phyloP scores from a whole-genome alignment of 106 monocot species.

The Allium fistulosum region DNA sequence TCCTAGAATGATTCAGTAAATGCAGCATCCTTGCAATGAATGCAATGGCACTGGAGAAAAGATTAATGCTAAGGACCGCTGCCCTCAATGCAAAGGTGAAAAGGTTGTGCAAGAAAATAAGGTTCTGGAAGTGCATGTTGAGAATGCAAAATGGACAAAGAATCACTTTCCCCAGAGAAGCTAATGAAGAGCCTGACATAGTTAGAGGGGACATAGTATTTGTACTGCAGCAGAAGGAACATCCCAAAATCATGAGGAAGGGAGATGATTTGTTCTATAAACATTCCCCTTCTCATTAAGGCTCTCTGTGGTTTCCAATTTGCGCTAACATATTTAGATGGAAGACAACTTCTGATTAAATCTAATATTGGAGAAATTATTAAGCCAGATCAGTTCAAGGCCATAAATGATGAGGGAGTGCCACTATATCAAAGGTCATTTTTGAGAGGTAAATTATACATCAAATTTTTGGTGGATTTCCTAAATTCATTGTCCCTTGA shows the following conservation, averaged over 20 bases:
- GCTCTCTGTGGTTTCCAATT: slow-evolving; percentile 65
- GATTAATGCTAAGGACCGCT: no score
- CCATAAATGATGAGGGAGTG: slow-evolving; percentile 53
- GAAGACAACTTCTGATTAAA: slow-evolving; percentile 53
- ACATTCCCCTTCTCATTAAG: slow-evolving; percentile 11
- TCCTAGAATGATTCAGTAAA: no score
- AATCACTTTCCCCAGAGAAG: slow-evolving; percentile 71
- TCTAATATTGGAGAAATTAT: slow-evolving; percentile 43
- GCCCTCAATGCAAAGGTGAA: no score
- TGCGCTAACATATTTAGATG: slow-evolving; percentile 56
- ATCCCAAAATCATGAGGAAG: no score
- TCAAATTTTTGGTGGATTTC: slow-evolving; percentile 42
- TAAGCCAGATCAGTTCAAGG: slow-evolving; percentile 43
- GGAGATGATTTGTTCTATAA: no score
- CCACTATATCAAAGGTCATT: slow-evolving; percentile 38
- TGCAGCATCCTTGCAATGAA: no score
- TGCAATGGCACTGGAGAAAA: no score
- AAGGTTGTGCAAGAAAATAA: no score
- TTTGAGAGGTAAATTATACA: slow-evolving; percentile 42
- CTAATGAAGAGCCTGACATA: slow-evolving; percentile 75
- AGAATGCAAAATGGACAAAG: slow-evolving; percentile 76
- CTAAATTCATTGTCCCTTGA: background rate
- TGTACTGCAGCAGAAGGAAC: slow-evolving; percentile 18
- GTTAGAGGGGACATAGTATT: slow-evolving; percentile 42
- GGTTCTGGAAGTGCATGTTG: no score